Conservation (phyloP, 164 flowering plant genomes). For the Malania oleifera region DNA sequence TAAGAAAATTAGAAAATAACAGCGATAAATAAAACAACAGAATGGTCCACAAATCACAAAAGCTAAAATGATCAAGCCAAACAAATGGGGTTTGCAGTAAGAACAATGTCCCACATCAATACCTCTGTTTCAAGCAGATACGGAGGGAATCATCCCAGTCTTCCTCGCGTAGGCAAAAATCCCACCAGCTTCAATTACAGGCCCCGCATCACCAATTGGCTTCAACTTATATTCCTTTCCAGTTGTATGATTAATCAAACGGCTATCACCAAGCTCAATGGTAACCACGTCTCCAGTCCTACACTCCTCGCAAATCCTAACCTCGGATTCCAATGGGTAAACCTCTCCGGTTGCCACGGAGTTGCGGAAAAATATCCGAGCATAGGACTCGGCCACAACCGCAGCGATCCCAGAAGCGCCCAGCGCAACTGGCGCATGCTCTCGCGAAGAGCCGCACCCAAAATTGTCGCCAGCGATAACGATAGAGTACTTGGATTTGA, state of each 20-base stretch:
- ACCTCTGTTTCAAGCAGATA: too few species aligned
- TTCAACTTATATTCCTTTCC: slow-evolving; percentile 83
- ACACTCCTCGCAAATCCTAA: slow-evolving; percentile 79
- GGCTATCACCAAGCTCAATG: slow-evolving; percentile 54
- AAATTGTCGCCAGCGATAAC: slow-evolving; percentile 83
- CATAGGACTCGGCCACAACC: slow-evolving; percentile 92
- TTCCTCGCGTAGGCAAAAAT: slow-evolving; percentile 91
- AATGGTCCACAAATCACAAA: too few species aligned
- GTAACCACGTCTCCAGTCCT: slow-evolving; percentile 81
- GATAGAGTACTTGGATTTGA: slow-evolving; percentile 54
- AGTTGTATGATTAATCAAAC: slow-evolving; percentile 74
- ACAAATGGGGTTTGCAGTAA: too few species aligned
- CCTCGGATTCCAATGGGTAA: slow-evolving; percentile 86
- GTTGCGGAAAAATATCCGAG: slow-evolving; percentile 89
- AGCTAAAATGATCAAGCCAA: too few species aligned
- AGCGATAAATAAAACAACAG: too few species aligned
- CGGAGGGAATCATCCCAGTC: slow-evolving; percentile 87
- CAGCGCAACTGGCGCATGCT: slow-evolving; percentile 96
- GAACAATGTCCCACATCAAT: too few species aligned
- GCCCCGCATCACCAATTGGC: slow-evolving; percentile 97
- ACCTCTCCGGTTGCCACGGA: slow-evolving; percentile 92
- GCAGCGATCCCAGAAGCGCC: slow-evolving; percentile 84
- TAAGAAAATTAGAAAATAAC: too few species aligned
- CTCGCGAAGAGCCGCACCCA: slow-evolving; percentile 95
- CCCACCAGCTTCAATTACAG: slow-evolving; percentile 94